Evolutionary conservation across 805 yeast species (phyloP), one percentile per base, ranked within the genome.

Genomic region (Saturnispora diversa): DNA sequence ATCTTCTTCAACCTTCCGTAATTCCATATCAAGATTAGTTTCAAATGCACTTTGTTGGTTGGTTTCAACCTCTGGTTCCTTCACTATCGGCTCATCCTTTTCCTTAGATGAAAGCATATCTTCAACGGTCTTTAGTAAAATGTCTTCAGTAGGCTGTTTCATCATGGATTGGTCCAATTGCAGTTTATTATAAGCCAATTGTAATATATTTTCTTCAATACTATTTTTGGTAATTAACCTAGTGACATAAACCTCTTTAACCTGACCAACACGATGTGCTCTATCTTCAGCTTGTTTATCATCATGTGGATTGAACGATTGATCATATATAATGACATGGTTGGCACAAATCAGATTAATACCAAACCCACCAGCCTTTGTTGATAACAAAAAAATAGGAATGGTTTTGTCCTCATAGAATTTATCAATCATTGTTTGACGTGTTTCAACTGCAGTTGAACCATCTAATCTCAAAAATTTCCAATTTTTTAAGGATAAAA

Each of bases 351-450:
- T 92, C 52, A 92, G 70, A 55, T 92, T 92, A 62, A 92, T 92
- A 43, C 99, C 99, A 63, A 92, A 92, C 1, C 99, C 99, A 56
- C 99, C 99, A 1, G 98, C 97, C 57, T 85, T 86, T 3, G 99
- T 92, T 9, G 96, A 85, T 32, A 92, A 66, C 37, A 92, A 66
- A 54, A 92, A 90, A 3, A 92, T 81, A 0, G 94, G 90, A 48
- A 92, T 84, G 5, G 76, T 68, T 0, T 74, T 72, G 46, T 87
- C 94, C 25, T 84, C 87, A 53, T 86, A 81, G 56, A 84, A 92
- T 50, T 75, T 76, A 63, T 92, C 98, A 50, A 92, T 90, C 50
- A 90, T 65, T 43, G 83, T 85, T 60, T 92, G 98, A 56, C 99
- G 75, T 21, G 84, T 79, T 47, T 92, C 96, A 41, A 92, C 98